Evolutionary conservation across 768 basidiomycete species (phyloP).

Genomic region (Boletus pseudo-olivaceus): DNA sequence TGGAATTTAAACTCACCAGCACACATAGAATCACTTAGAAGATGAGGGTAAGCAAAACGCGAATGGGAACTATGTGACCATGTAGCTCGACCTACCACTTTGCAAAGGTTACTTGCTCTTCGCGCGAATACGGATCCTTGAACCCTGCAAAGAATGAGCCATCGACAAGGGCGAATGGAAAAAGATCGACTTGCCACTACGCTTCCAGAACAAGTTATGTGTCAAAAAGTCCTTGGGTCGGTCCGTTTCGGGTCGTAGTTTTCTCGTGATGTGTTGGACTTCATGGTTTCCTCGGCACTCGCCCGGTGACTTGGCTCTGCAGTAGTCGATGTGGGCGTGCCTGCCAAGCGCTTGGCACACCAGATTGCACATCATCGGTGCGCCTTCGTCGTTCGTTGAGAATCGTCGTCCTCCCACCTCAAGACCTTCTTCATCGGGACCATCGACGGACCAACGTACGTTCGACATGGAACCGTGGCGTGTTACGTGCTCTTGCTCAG

Average conservation of each 20-base stretch:
- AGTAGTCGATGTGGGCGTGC: conserved; percentile 55
- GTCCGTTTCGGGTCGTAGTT: conserved; percentile 43
- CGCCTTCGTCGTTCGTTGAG: conserved; percentile 49
- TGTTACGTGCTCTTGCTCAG: conserved; percentile 57
- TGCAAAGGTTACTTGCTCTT: conserved; percentile 49
- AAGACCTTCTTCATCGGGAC: conserved; percentile 42
- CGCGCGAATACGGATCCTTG: conserved; percentile 59
- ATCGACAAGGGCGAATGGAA: not conserved
- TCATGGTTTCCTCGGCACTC: conserved; percentile 40
- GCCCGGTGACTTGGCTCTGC: conserved; percentile 35
- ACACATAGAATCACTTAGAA: conserved; percentile 54
- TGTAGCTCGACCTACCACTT: conserved; percentile 46
- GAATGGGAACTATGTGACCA: too few relatives aligned
- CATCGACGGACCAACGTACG: conserved; percentile 53
- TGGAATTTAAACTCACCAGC: conserved; percentile 42
- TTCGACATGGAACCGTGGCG: conserved; percentile 59
- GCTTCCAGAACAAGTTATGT: conserved; percentile 53
- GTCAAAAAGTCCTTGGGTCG: conserved; percentile 52
- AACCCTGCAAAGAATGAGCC: conserved; percentile 39
- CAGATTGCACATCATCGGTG: conserved; percentile 60
- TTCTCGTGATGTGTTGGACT: conserved; percentile 40
- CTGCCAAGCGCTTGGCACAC: conserved; percentile 50
- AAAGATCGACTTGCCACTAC: conserved; percentile 42
- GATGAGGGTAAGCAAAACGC: not conserved
- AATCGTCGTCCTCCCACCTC: conserved; percentile 54